Evolutionary conservation across 805 yeast genomes (phyloP), one percentile per base, ranked within the genome.

Genomic region (Teunomyces aglyptinius): DNA sequence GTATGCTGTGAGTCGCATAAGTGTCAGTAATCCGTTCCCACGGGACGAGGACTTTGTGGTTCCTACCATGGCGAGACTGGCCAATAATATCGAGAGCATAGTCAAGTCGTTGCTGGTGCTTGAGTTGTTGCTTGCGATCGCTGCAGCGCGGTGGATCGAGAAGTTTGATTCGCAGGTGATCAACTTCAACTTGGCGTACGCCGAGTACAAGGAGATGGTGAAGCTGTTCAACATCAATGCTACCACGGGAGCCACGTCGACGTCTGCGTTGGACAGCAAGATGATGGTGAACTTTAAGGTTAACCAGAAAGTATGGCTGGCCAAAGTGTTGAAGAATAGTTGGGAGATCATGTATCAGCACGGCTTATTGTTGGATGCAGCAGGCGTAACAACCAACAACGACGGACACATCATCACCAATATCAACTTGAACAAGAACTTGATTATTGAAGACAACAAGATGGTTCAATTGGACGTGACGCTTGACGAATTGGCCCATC

Each of bases 151-250:
- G 38, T 83, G 84, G 43, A 71, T 81, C 19, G 71, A 79, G 42
- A 86, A 83, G 54, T 73, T 74, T 24, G 82, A 78, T 16, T 64
- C 80, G 19, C 81, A 73, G 11, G 72, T 74, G n/a, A 76, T 88
- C 15, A 91, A 89, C 61, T 83, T 90, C 64, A 87, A 86, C 53
- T 66, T 89, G 48, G 86, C 84, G 0, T 85, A 83, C 61, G 83
- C 82, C 27, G 98, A 92, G 61, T 92, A 89, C 63, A 58, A 60
- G n/a, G 70, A 67, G 1, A 75, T 83, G 72, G 71, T 82, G 38
- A 75, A 77, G 45, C 50, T 58, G 0, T 63, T 73, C 47, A 76
- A 78, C 46, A 58, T 67, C 4, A 70, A 71, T 20, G 68, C 65
- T 12, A 68, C 71, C 27, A 49, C 66, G 4, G 54, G 64, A 7